Base-by-base conservation (phyloP, 768 basidiomycete species). In the Ramaria sp. region DNA sequence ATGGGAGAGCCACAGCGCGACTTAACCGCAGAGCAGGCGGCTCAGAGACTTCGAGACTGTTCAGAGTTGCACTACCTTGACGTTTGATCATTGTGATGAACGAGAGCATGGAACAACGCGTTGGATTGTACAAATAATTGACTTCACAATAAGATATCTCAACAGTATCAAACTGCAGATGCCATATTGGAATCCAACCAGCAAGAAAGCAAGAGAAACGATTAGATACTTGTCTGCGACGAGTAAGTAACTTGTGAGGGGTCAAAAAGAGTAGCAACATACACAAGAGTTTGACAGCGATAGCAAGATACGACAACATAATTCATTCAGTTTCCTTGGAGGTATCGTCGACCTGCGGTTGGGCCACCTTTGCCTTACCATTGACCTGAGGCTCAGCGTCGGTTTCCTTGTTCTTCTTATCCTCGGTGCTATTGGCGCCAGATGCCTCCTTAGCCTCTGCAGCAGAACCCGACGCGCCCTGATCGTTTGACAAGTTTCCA, bases 1-100 rank as follows among this genome's bases (percentile, higher is more conserved):
- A 88, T 94, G 83, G 88, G 83, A 0, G 93, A 95, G 66, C 78
- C 88, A 6, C 93, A 95, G 72, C 78, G 93, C 0, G 93, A 95
- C 67, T 73, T 95, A 12, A 92, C 91, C 0, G 79, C 92, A 0
- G 93, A 96, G 67, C 84, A 91, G 67, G 93, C 91, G 7, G 91
- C 93, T 0, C 63, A 71, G 60, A 73, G 78, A 13, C 69, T 93
- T 42, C 75, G 87, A 48, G 74, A 60, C 0, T 73, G 76, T 51
- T 66, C 74, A 22, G 78, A 83, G 33, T 71, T 76, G 37, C 90
- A 93, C 66, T 91, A 88, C 64, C 66, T 78, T 34, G 64, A 70
- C 34, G 12, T 12, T 7, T 13, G 22, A 17, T n/a, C 7, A 34
- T 19, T 24, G 22, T 13, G 27, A 27, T 27, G 27, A 27, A 5